phyloP scores from a whole-genome alignment of 1,284 basidiomycete species.

The Puccinia novopanici region DNA sequence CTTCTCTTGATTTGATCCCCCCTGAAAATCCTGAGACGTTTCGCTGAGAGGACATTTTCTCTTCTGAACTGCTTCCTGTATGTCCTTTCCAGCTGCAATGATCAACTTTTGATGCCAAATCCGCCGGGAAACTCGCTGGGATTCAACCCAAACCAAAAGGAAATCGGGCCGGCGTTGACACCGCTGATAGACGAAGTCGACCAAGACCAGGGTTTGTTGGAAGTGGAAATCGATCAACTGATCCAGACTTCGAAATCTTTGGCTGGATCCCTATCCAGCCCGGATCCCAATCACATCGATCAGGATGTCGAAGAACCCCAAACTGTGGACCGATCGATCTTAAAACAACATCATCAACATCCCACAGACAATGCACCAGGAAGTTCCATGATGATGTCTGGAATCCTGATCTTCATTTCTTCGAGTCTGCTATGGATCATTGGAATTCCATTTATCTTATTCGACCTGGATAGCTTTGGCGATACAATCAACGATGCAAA shows the following conservation, averaged over 20 bases:
- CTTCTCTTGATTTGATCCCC: neutral
- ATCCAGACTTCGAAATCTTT: slow-evolving; percentile 9
- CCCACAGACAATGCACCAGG: neutral
- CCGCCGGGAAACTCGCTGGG: neutral
- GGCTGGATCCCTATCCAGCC: slow-evolving; percentile 4
- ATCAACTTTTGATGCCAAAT: slow-evolving; percentile 11
- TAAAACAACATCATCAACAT: neutral
- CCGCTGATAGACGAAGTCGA: slow-evolving; percentile 25
- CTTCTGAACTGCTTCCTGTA: too few species aligned
- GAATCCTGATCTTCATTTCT: slow-evolving; percentile 9
- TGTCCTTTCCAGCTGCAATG: slow-evolving; percentile 3
- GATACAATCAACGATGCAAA: neutral
- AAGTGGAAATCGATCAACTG: slow-evolving; percentile 1
- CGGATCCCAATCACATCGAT: neutral
- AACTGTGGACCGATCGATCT: neutral
- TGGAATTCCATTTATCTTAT: slow-evolving; percentile 24
- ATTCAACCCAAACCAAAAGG: slow-evolving; percentile 2
- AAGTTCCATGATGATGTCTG: slow-evolving; percentile 1
- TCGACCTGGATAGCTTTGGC: slow-evolving; percentile 4
- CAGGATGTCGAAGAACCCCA: slow-evolving; percentile 5
- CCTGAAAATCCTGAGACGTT: too few species aligned
- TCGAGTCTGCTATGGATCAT: slow-evolving; percentile 27
- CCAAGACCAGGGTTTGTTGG: neutral
- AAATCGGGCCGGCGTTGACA: slow-evolving; percentile 28
- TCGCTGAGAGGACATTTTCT: too few species aligned